Evolutionary conservation across 202 grass and related monocot genomes (phyloP).

Genomic region (Dendrocalamus latiflorus): DNA sequence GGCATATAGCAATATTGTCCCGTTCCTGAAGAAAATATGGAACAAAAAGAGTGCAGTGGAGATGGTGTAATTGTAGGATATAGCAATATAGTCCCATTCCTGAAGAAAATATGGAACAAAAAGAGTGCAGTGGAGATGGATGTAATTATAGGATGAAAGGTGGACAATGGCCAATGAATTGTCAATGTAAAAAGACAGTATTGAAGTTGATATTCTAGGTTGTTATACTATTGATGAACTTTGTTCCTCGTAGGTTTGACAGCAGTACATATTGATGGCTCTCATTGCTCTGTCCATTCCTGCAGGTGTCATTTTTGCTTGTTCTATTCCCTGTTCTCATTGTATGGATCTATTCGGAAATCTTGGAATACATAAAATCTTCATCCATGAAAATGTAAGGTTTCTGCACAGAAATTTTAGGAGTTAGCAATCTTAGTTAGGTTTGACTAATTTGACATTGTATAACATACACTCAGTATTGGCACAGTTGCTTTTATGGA

Average conservation of each 20-base stretch:
- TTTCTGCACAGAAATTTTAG: neutral
- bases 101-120: neutral
- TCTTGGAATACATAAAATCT: conserved; percentile 55
- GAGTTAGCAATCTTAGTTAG: neutral
- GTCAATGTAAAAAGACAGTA: neutral
- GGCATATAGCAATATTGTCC: neutral
- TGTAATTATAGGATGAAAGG: neutral
- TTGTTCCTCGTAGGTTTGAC: neutral
- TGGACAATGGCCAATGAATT: neutral
- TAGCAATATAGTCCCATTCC: neutral
- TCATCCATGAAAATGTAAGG: conserved; percentile 63
- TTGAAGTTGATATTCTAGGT: neutral
- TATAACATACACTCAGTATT: neutral
- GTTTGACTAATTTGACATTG: neutral
- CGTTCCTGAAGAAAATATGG: neutral
- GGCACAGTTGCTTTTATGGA: neutral
- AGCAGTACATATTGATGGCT: neutral
- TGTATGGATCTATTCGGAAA: conserved; percentile 70
- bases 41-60: neutral
- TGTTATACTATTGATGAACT: neutral
- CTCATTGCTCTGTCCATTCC: neutral
- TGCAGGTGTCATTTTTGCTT: conserved; percentile 74
- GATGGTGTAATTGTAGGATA: neutral
- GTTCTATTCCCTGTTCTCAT: conserved; percentile 61
- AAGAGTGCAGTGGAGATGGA: neutral